phyloP scores from a whole-genome alignment of 495 filamentous ascomycete species.

The Paragyromitra xinjiangensis region DNA sequence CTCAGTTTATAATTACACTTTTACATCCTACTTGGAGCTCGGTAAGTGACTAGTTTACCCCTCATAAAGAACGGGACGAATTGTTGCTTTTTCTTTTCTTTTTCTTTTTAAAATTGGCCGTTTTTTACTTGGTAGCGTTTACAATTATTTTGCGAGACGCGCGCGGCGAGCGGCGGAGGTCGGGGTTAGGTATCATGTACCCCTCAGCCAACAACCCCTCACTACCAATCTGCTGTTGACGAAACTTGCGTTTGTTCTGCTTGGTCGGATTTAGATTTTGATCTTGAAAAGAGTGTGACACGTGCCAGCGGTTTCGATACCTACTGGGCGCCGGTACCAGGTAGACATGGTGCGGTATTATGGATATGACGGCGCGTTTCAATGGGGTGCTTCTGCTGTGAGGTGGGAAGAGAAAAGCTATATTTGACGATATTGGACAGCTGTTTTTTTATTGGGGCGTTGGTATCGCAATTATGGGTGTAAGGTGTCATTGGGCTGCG shows the following conservation, averaged over 20 bases:
- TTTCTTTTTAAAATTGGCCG: constrained; percentile 13
- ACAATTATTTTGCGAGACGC: constrained; percentile 8
- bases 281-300: constrained; percentile 19
- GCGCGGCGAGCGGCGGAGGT: constrained; percentile 16
- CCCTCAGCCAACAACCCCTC: constrained; percentile 38
- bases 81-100: constrained; percentile 18
- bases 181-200: constrained; percentile 41
- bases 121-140: constrained; percentile 24
- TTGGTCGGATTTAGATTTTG: constrained; percentile 38
- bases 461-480: constrained; percentile 20
- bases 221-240: constrained; percentile 32
- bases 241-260: constrained; percentile 18
- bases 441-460: background rate
- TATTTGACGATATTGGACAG: too few species aligned
- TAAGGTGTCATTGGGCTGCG: constrained; percentile 25
- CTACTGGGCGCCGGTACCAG: constrained; percentile 33
- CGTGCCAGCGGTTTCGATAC: constrained; percentile 42
- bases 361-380: constrained; percentile 31
- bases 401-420: background rate
- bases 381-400: constrained; percentile 21
- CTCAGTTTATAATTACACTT: constrained; percentile 14
- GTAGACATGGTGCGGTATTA: constrained; percentile 42
- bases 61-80: background rate
- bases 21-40: constrained; percentile 1
- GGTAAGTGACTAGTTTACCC: constrained; percentile 21